Conservation (phyloP, 2,329 filamentous ascomycete genomes). For the Neonectria coccinea region DNA sequence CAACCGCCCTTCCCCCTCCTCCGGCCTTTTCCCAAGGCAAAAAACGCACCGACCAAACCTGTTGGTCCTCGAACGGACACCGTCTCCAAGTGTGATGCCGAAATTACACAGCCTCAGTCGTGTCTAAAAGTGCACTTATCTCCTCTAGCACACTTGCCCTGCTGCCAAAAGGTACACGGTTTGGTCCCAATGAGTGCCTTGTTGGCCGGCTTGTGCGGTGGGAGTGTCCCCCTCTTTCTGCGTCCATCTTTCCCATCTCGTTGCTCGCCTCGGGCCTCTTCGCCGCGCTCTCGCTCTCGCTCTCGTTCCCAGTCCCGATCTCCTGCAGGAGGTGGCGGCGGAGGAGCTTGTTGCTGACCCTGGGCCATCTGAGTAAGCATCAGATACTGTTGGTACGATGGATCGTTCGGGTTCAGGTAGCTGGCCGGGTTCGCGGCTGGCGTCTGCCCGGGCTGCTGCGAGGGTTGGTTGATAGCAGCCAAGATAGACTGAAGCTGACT, state of each 20-base stretch:
- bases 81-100: conserved; percentile 14
- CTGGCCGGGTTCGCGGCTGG: conserved; percentile 36
- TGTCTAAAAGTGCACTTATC: conserved; percentile 81
- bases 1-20: conserved; percentile 26
- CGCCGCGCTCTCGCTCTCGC: conserved; percentile 52
- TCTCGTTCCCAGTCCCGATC: conserved; percentile 51
- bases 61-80: conserved; percentile 18
- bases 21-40: conserved; percentile 5
- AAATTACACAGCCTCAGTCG: conserved; percentile 54
- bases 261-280: conserved; percentile 48
- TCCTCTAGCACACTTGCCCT: conserved; percentile 78
- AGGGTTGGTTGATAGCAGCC: conserved; percentile 56
- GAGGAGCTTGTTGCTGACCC: conserved; percentile 45
- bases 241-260: conserved; percentile 53
- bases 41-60: conserved; percentile 18
- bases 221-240: conserved; percentile 56
- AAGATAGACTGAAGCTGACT: conserved; percentile 59
- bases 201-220: conserved; percentile 61
- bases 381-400: conserved; percentile 56
- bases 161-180: conserved; percentile 76
- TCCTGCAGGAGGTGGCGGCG: conserved; percentile 37
- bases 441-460: conserved; percentile 41
- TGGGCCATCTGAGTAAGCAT: conserved; percentile 54
- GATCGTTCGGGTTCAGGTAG: conserved; percentile 53
- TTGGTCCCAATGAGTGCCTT: conserved; percentile 73